A percentile compares a stretch with the other conserved stretches of the same genome.
Conservation (phyloP, 2,329 filamentous ascomycete genomes). For the Cladosporium halotolerans region DNA sequence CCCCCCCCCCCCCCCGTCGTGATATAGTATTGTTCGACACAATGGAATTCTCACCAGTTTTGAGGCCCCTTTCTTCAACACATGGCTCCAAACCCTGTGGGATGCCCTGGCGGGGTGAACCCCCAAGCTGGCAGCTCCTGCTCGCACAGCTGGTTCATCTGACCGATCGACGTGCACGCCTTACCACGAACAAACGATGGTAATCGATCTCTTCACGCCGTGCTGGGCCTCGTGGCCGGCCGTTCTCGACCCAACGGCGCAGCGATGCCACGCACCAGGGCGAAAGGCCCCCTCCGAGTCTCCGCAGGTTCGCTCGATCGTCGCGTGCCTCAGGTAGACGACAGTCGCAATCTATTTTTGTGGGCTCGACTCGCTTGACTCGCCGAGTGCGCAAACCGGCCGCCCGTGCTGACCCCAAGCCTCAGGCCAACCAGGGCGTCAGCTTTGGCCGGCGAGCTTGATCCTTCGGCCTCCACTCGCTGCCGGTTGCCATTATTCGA, state of each 20-base stretch:
- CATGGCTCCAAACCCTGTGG: constrained; percentile 35
- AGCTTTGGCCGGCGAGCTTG: neutral
- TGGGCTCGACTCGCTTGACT: neutral
- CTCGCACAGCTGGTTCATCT: no score
- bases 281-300: no score
- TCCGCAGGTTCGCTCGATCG: neutral
- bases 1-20: no score
- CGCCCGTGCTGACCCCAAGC: neutral
- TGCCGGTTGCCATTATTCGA: no score
- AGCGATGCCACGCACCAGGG: no score
- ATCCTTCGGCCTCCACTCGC: neutral
- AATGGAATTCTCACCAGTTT: neutral
- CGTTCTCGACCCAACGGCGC: no score
- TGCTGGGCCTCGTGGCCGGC: no score
- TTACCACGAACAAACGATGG: no score
- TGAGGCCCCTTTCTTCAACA: constrained; percentile 30
- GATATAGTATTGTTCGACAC: neutral
- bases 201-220: no score
- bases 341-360: neutral
- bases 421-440: neutral
- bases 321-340: neutral
- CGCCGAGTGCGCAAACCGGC: neutral
- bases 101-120: neutral
- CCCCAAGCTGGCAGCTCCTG: no score
- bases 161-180: no score